These are phyloP conservation scores for Trametes sanguinea DNA, from an alignment of 768 basidiomycete genomes.

Conservation along the genomic window DNA sequence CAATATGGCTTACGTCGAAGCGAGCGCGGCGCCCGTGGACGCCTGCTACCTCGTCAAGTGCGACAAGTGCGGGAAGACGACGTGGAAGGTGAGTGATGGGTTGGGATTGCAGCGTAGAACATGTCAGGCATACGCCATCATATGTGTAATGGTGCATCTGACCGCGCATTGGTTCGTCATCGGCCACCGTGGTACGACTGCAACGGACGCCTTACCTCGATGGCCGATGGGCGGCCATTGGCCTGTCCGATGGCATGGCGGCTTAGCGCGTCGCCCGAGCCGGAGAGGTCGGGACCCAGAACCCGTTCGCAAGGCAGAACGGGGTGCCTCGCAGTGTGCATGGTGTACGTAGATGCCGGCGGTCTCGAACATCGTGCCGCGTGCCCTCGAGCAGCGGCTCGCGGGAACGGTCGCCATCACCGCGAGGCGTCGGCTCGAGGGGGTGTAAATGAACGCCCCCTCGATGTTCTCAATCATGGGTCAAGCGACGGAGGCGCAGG, in stretches of 20 bases:
- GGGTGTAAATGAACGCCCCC: neutral
- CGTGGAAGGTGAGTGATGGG: constrained; percentile 55
- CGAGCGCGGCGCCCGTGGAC: constrained; percentile 43
- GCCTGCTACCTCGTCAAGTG: constrained; percentile 61
- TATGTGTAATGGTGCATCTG: too few species aligned
- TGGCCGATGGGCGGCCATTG: too few species aligned
- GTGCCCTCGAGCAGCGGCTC: neutral
- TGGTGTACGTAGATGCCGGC: neutral
- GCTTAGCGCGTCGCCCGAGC: too few species aligned
- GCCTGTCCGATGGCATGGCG: too few species aligned
- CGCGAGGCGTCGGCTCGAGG: neutral
- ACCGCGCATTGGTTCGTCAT: too few species aligned
- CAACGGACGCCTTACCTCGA: too few species aligned
- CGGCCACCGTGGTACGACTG: too few species aligned
- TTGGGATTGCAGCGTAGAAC: too few species aligned
- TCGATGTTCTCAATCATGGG: neutral
- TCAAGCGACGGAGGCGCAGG: neutral
- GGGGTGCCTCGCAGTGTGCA: neutral
- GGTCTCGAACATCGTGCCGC: neutral
- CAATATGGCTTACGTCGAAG: constrained; percentile 19
- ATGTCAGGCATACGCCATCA: too few species aligned
- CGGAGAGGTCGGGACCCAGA: too few species aligned
- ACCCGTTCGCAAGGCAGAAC: too few species aligned
- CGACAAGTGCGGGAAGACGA: constrained; percentile 63
- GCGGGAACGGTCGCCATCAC: constrained; percentile 10